Conservation (phyloP, 306 rosid genomes). For the Hippophae gyantsensis region DNA sequence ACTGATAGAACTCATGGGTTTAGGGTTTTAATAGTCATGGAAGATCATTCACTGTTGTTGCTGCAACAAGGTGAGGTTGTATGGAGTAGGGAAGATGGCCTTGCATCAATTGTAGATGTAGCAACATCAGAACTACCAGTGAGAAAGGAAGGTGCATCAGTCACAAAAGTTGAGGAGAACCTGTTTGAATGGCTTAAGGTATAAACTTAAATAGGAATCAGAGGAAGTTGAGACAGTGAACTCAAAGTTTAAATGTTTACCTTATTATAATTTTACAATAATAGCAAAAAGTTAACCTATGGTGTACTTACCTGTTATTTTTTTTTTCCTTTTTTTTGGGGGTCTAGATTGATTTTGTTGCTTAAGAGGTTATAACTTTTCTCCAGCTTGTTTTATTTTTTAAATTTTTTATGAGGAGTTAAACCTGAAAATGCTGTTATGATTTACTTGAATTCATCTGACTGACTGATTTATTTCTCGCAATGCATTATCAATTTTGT, state of each 20-base stretch:
- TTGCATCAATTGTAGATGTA: slow-evolving; percentile 84
- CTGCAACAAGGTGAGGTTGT: slow-evolving; percentile 94
- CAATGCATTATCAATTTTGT: slow-evolving; percentile 9
- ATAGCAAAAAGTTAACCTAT: background rate
- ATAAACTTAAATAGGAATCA: slow-evolving; percentile 9
- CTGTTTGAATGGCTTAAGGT: slow-evolving; percentile 93
- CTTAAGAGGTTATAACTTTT: slow-evolving; percentile 1
- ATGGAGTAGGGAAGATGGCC: slow-evolving; percentile 97
- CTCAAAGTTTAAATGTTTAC: background rate
- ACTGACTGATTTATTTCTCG: slow-evolving; percentile 23
- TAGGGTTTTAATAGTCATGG: slow-evolving; percentile 88
- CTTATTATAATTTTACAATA: background rate
- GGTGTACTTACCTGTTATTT: background rate
- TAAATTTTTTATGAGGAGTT: slow-evolving; percentile 1
- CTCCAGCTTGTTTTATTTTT: background rate
- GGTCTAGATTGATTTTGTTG: background rate
- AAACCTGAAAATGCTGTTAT: slow-evolving; percentile 13
- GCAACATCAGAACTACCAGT: slow-evolving; percentile 82
- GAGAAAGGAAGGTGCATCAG: slow-evolving; percentile 75
- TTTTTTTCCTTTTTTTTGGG: background rate
- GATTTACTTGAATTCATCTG: slow-evolving; percentile 9
- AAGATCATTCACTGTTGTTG: slow-evolving; percentile 89
- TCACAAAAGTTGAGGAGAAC: slow-evolving; percentile 79
- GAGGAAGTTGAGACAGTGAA: slow-evolving; percentile 5
- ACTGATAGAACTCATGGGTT: slow-evolving; percentile 85